Conservation (phyloP, 2,329 filamentous ascomycete genomes). For the Hypoxylon sp. region DNA sequence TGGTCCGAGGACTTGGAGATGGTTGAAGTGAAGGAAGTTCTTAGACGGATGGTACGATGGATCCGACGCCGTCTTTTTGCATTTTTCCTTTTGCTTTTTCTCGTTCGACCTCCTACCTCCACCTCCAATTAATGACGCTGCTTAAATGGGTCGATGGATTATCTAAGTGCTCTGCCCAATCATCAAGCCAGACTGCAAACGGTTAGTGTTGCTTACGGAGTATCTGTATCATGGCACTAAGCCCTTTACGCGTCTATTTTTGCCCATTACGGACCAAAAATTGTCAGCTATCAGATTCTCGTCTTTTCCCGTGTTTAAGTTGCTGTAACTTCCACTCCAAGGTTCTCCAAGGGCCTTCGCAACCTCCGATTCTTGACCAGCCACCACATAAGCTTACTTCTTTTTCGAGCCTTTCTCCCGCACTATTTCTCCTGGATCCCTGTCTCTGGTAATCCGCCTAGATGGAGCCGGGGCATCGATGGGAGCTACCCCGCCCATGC, state of each 20-base stretch:
- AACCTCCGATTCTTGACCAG: neutral
- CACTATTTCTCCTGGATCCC: neutral
- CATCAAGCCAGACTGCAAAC: neutral
- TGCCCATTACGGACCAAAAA: slow-evolving; percentile 8
- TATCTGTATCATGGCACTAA: slow-evolving; percentile 18
- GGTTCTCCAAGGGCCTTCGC: neutral
- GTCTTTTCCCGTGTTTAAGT: neutral
- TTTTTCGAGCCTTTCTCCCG: neutral
- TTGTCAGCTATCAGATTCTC: neutral
- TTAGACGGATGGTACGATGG: slow-evolving; percentile 8
- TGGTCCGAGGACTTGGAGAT: neutral
- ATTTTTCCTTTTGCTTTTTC: slow-evolving; percentile 10
- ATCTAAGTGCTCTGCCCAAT: slow-evolving; percentile 24
- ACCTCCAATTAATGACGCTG: neutral
- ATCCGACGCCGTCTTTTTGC: slow-evolving; percentile 5
- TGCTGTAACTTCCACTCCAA: neutral
- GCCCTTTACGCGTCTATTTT: slow-evolving; percentile 20
- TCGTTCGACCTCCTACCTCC: neutral
- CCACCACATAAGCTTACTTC: slow-evolving; percentile 8
- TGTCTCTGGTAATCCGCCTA: neutral
- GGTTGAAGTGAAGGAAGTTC: slow-evolving; percentile 4
- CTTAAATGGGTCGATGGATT: slow-evolving; percentile 16
- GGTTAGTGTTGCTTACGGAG: slow-evolving; percentile 23
- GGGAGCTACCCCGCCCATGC: slow-evolving; percentile 14
- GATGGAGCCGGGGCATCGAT: neutral